phyloP scores from a whole-genome alignment of 1,139 yeast species.

The Candida tetrigidarum region DNA sequence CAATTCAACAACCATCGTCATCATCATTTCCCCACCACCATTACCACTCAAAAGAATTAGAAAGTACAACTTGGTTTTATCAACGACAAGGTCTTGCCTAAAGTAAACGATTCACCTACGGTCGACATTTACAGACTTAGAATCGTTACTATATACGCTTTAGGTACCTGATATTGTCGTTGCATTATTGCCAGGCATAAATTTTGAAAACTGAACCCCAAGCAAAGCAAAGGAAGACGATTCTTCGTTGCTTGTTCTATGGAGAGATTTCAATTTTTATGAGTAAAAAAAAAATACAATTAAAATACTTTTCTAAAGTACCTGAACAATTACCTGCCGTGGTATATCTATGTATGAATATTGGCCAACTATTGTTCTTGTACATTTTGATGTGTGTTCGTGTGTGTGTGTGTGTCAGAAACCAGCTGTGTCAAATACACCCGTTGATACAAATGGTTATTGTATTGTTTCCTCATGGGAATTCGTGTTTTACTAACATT shows the following conservation, averaged over 20 bases:
- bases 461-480: too few species aligned
- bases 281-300: too few species aligned
- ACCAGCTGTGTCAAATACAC: constrained; percentile 5
- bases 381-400: neutral
- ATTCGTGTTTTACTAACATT: constrained; percentile 44
- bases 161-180: constrained; percentile 35
- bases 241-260: neutral
- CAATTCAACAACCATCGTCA: neutral
- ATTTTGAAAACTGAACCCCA: neutral
- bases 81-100: constrained; percentile 35
- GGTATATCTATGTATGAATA: neutral
- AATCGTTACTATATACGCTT: constrained; percentile 27
- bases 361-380: constrained; percentile 6
- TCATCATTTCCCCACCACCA: neutral
- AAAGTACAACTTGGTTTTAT: constrained; percentile 2
- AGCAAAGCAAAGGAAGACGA: neutral
- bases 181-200: constrained; percentile 11
- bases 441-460: too few species aligned
- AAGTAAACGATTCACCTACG: constrained; percentile 29
- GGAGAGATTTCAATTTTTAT: constrained; percentile 2
- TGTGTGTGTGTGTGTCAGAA: neutral
- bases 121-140: constrained; percentile 16
- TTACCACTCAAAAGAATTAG: neutral
- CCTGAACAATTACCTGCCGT: constrained; percentile 6
- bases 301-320: constrained; percentile 2